Conservation (phyloP, 306 rosid genomes). For the Neltuma alba region DNA sequence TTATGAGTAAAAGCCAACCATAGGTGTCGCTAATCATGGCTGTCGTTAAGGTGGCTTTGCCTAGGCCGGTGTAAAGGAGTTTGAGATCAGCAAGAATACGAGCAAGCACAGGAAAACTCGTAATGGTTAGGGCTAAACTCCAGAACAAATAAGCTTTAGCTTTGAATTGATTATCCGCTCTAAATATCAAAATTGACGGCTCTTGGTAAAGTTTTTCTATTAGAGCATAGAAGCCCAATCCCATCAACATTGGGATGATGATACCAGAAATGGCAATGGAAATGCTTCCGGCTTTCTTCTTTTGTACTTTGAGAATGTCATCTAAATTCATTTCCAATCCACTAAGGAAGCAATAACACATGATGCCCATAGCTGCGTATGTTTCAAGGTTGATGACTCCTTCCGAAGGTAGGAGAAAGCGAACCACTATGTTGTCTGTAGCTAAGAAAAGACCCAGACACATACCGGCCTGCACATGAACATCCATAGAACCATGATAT, state of each 20-base stretch:
- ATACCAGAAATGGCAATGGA: slow-evolving; percentile 39
- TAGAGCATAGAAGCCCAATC: slow-evolving; percentile 21
- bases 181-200: not conserved
- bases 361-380: slow-evolving; percentile 34
- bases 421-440: not conserved
- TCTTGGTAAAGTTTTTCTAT: not conserved
- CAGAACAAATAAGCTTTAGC: slow-evolving; percentile 30
- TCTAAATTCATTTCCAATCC: slow-evolving; percentile 51
- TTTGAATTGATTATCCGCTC: not conserved
- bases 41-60: slow-evolving; percentile 36
- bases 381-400: not conserved
- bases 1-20: slow-evolving; percentile 41
- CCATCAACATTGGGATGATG: slow-evolving; percentile 40
- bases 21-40: slow-evolving; percentile 44
- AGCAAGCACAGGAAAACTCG: slow-evolving; percentile 47
- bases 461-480: not conserved
- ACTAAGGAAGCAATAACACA: slow-evolving; percentile 41
- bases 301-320: slow-evolving; percentile 31
- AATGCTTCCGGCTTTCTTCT: slow-evolving; percentile 37
- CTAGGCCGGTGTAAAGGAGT: slow-evolving; percentile 48
- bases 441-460: not conserved
- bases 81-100: slow-evolving; percentile 49
- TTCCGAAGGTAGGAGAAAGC: not conserved
- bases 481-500: too few species aligned
- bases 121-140: slow-evolving; percentile 37